A percentile compares a stretch with the other conserved stretches of the same genome.
Conservation (phyloP, 352 stramenopile genomes). For the Phytopythium kandeliae region DNA sequence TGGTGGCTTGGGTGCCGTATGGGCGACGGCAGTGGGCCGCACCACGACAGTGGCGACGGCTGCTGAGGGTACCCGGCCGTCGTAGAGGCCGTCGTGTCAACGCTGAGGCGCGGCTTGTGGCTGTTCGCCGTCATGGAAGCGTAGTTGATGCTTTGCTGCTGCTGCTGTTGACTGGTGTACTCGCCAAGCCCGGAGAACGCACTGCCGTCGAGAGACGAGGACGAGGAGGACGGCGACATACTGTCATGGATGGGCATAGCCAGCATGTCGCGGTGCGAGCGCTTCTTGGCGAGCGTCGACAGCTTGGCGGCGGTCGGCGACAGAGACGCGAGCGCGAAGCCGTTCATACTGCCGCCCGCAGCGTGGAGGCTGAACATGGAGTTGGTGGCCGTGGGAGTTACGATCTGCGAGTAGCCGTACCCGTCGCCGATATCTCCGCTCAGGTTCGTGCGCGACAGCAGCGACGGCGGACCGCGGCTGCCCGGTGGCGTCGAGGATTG, state of each 20-base stretch:
- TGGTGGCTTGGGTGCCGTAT: not conserved
- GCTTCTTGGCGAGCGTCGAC: conserved; percentile 5
- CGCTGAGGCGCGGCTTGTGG: conserved; percentile 1
- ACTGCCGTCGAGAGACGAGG: not conserved
- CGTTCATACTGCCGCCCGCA: not conserved
- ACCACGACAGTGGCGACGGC: conserved; percentile 4
- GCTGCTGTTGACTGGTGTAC: not conserved
- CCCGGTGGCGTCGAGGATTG: conserved; percentile 9
- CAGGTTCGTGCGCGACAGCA: conserved; percentile 31
- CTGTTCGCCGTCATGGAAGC: not conserved
- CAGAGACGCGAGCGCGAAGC: not conserved
- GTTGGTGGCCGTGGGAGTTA: conserved; percentile 3
- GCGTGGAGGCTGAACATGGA: not conserved
- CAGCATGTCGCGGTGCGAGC: conserved; percentile 5
- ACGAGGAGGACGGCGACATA: not conserved
- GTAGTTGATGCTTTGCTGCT: not conserved
- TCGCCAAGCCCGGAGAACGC: not conserved
- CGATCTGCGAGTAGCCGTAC: conserved; percentile 1
- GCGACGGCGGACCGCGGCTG: conserved; percentile 37
- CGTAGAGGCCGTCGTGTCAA: not conserved
- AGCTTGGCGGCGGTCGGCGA: conserved; percentile 6
- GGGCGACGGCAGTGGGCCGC: conserved; percentile 2
- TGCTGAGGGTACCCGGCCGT: conserved; percentile 1
- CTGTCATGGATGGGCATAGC: not conserved
- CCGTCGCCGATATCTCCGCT: not conserved